Evolutionary conservation across 345 rosid species (phyloP), one percentile per base, ranked within the genome.

Genomic region (Pugionium cornutum): DNA sequence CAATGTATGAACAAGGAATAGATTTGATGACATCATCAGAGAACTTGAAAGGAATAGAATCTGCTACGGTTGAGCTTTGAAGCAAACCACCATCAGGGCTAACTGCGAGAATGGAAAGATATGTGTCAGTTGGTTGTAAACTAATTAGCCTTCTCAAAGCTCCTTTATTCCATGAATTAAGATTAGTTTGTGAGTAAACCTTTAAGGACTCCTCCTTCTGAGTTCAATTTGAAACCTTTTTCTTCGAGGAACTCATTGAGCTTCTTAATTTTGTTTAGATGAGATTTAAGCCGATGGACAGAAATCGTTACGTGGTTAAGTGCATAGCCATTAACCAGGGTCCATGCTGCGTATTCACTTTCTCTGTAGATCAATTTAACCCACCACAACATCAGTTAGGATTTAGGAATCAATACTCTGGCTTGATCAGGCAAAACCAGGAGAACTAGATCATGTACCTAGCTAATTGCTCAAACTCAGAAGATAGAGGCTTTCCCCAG

Each of bases 281-380:
- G 84, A 53, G 94, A 89, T 67, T 85, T 84, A 67, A 92, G 86
- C 59, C 66, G 83, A 74, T 92, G 97, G 32, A 80, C 75, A 7
- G 98, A 89, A 53, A 92, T 88, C 0, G 98, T 86, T 4, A 89
- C 95, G 71, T 92, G 98, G 81, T 92, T 92, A 48, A 92, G 80
- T 1, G 96, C 94, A 80, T 88, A 89, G 9, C 98, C 98, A 78
- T 92, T 89, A 48, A 84, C 97, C 35, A 92, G 94, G 26, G 97
- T 92, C 97, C 98, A 92, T 43, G 98, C 98, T 74, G 98, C 97
- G 74, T 89, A 89, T 77, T 92, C 98, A 74, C 96, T 92, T 79
- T 89, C 96, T 80, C 95, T 92, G 61, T 40, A 53, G 2, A 60
- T 44, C 33, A 10, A 51, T 42, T 29, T 2, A 68, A 44, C 39